These are phyloP conservation scores for Calophaca sinica DNA, from an alignment of 306 rosid species.

Conservation along the genomic window DNA sequence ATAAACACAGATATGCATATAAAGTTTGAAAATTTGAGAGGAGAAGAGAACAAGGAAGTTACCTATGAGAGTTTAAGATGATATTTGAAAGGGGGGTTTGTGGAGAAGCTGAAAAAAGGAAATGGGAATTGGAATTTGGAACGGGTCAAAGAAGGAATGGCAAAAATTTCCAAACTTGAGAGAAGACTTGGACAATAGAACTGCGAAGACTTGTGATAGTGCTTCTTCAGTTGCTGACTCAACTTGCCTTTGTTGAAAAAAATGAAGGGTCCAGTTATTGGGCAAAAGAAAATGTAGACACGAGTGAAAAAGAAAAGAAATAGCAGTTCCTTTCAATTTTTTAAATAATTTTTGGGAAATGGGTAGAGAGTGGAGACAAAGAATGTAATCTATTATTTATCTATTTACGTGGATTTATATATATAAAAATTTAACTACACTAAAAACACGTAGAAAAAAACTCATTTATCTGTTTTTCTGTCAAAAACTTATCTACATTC, in stretches of 20 bases:
- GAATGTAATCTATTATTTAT: too few species aligned
- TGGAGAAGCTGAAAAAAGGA: not conserved
- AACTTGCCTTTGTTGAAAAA: not conserved
- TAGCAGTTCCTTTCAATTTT: not conserved
- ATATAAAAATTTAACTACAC: too few species aligned
- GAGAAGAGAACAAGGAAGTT: slow-evolving; percentile 16
- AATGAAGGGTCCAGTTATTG: not conserved
- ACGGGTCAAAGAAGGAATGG: slow-evolving; percentile 51
- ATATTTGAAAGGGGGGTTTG: not conserved
- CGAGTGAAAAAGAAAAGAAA: not conserved
- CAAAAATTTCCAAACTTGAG: slow-evolving; percentile 37
- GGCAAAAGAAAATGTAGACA: not conserved
- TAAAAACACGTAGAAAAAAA: too few species aligned
- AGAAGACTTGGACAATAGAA: slow-evolving; percentile 39
- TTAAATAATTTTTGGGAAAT: too few species aligned
- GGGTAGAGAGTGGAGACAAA: too few species aligned
- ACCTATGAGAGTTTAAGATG: not conserved
- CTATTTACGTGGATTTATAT: too few species aligned
- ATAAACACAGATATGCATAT: too few species aligned
- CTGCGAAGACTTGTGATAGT: slow-evolving; percentile 8
- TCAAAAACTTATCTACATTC: too few species aligned
- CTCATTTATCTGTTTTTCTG: too few species aligned
- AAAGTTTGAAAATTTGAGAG: not conserved
- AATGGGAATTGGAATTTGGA: slow-evolving; percentile 16
- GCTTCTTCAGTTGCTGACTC: not conserved